Base-by-base conservation (phyloP, 1,139 yeast species). In the Taiozyma sp. region DNA sequence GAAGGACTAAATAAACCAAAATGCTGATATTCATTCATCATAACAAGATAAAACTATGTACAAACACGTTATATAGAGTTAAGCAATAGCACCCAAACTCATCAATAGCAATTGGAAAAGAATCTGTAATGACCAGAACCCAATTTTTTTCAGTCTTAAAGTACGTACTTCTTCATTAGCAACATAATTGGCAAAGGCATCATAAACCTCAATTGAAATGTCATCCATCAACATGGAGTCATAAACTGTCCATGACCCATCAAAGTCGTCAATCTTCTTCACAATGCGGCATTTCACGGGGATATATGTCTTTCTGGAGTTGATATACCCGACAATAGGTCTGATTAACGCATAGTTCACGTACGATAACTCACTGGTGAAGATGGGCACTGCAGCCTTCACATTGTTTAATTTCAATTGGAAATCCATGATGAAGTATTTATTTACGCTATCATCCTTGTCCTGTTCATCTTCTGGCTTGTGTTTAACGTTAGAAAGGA, bases 241-340 rank as follows among this genome's bases (percentile, higher is more conserved):
- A 67, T 91, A 93, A 7, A 91, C 77, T 1, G 99, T 93, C 99
- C 99, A 93, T 6, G 96, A 82, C 0, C 99, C 99, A 61, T 88
- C 91, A 65, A 93, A 93, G 64, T 93, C 98, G 39, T 75, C 73
- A 30, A 90, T 70, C 48, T 81, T 79, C 65, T 93, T 93, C 45
- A 87, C 86, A n/a, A 93, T 82, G 7, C 92, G 80, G 64, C 96
- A 90, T 57, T 84, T 78, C 55, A 93, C 83, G 47, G 96, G 97
- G 56, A 93, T 92, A 60, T 86, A 87, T 0, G 98, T 90, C 63
- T 88, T 87, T 56, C 87, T 80, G 38, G 96, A 86, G 67, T 93
- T 93, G 65, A 93, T 92, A 68, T 92, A 93, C 0, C 95, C 98
- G 30, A 93, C 97, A 65, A 93, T 92, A 0, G 99, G 99, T 57